Conservation (phyloP, 768 basidiomycete genomes). For the Leccinum barrowsii region DNA sequence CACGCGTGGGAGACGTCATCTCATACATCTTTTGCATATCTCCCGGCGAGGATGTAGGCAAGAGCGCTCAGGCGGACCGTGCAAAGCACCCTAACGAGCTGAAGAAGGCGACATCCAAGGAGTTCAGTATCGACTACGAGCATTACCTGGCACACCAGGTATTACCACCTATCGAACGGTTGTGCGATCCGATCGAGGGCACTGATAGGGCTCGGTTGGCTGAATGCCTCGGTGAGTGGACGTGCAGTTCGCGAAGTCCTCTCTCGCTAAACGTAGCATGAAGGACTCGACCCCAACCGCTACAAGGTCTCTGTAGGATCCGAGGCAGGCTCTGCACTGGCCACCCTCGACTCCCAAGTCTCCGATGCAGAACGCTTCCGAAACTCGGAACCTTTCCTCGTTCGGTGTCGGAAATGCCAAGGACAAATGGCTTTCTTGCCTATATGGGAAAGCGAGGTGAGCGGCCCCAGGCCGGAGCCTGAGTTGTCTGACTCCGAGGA, state of each 20-base stretch:
- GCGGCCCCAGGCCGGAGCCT: conserved; percentile 5
- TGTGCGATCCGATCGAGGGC: conserved; percentile 96
- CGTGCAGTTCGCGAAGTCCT: neutral
- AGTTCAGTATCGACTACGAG: conserved; percentile 82
- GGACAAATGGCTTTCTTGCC: conserved; percentile 54
- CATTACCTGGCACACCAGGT: conserved; percentile 90
- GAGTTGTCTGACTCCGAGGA: no score
- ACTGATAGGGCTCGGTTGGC: conserved; percentile 90
- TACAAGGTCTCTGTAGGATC: conserved; percentile 42
- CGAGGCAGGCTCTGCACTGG: conserved; percentile 62
- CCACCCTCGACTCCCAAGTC: conserved; percentile 83
- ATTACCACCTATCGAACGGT: conserved; percentile 88
- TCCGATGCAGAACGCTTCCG: conserved; percentile 87
- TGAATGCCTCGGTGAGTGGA: conserved; percentile 80
- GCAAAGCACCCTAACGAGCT: conserved; percentile 95
- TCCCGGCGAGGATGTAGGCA: conserved; percentile 67
- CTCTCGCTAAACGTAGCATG: neutral
- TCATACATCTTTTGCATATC: conserved; percentile 90
- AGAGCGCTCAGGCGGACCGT: conserved; percentile 79
- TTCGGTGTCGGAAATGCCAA: conserved; percentile 78
- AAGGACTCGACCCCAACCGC: conserved; percentile 60
- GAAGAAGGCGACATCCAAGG: conserved; percentile 54
- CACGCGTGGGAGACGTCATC: conserved; percentile 88
- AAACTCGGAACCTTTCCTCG: conserved; percentile 63
- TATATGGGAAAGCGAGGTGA: conserved; percentile 56